A percentile compares a stretch with the other conserved stretches of the same genome.
Evolutionary conservation across 768 basidiomycete species (phyloP).

Genomic region (Wakefieldia striispora): DNA sequence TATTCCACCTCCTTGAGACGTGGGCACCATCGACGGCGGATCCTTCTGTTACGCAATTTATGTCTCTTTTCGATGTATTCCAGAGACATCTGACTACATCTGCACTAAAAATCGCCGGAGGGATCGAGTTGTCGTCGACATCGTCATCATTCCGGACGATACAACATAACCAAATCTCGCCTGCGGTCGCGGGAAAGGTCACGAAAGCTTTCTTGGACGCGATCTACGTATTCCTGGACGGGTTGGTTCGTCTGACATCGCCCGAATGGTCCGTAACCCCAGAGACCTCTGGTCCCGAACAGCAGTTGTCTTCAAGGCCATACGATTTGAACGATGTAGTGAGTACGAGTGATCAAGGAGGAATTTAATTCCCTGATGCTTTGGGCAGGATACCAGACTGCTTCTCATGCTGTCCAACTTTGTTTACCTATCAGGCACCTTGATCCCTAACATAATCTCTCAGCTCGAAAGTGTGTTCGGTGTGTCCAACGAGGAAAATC

Average conservation of each 20-base stretch:
- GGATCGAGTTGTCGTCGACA: conserved; percentile 53
- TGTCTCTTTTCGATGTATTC: conserved; percentile 75
- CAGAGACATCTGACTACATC: conserved; percentile 74
- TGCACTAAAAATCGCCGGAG: conserved; percentile 80
- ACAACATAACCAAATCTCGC: conserved; percentile 61
- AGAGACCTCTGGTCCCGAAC: conserved; percentile 10
- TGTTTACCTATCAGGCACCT: conserved; percentile 60
- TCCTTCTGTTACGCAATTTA: conserved; percentile 68
- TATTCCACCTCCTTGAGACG: conserved; percentile 83
- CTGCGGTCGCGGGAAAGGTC: conserved; percentile 69
- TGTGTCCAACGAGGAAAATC: conserved; percentile 68
- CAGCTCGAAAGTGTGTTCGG: conserved; percentile 80
- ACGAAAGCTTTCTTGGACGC: conserved; percentile 84
- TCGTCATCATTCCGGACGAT: conserved; percentile 48
- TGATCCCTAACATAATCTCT: conserved; percentile 77
- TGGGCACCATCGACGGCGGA: conserved; percentile 70
- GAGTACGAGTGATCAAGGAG: conserved; percentile 21
- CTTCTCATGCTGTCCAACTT: conserved; percentile 91
- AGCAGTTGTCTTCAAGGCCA: conserved; percentile 25
- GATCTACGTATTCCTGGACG: conserved; percentile 83
- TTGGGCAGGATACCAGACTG: conserved; percentile 75
- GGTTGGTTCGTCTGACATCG: conserved; percentile 75
- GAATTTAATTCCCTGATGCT: not conserved
- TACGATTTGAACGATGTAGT: conserved; percentile 65
- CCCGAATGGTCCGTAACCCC: conserved; percentile 51